These are phyloP conservation scores for Xylaria sp. DNA, from an alignment of 2,329 filamentous ascomycete species.

Conservation along the genomic window DNA sequence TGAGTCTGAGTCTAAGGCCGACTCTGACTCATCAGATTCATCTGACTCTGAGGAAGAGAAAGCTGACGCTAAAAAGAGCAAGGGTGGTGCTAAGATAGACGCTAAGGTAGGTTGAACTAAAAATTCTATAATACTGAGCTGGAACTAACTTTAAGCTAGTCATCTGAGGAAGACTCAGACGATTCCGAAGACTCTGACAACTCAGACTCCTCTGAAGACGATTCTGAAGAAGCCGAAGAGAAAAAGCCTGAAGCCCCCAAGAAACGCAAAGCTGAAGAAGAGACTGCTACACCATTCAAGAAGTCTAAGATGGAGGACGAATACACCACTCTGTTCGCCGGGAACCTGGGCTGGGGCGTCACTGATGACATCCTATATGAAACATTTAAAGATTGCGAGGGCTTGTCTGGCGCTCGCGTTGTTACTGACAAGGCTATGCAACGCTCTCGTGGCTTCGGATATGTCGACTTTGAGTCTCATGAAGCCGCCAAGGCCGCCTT, in stretches of 20 bases:
- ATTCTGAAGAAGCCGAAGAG: conserved; percentile 49
- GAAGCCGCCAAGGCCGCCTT: conserved; percentile 77
- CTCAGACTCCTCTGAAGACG: conserved; percentile 50
- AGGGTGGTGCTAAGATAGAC: conserved; percentile 45
- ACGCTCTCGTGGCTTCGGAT: conserved; percentile 92
- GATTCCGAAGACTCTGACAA: conserved; percentile 39
- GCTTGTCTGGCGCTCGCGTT: conserved; percentile 78
- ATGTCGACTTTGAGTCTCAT: conserved; percentile 82
- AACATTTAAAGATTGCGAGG: conserved; percentile 84
- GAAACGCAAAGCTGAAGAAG: conserved; percentile 58
- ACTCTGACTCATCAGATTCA: conserved; percentile 51
- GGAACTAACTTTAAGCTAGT: conserved; percentile 34
- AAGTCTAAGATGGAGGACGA: conserved; percentile 53
- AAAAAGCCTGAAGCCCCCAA: conserved; percentile 45
- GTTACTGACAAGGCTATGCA: conserved; percentile 84
- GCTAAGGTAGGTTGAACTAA: conserved; percentile 47
- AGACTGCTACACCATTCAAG: conserved; percentile 38
- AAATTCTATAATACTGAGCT: background rate
- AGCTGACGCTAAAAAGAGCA: conserved; percentile 42
- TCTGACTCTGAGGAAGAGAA: conserved; percentile 52
- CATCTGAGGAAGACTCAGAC: conserved; percentile 30
- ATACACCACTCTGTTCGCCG: conserved; percentile 82
- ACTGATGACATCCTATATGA: conserved; percentile 84
- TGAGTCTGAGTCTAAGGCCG: conserved; percentile 47
- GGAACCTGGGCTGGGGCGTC: conserved; percentile 90